Percentiles rank a stretch among this genome's conserved stretches.
Evolutionary conservation across 768 basidiomycete species (phyloP).

Genomic region (Termitomyces sp.): DNA sequence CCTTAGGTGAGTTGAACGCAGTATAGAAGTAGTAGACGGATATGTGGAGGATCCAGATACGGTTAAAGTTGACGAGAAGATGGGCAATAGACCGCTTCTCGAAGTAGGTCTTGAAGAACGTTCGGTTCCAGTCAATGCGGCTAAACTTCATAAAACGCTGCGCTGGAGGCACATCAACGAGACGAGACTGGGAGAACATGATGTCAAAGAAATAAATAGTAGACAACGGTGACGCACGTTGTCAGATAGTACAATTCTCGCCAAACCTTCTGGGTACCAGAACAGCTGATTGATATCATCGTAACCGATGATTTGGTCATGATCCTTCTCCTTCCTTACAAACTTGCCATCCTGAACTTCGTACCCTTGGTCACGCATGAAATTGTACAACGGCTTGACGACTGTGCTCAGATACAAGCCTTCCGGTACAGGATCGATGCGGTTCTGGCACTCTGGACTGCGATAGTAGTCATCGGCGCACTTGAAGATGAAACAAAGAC

Average conservation of each 20-base stretch:
- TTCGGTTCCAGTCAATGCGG: constrained; percentile 89
- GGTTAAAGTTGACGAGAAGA: constrained; percentile 98
- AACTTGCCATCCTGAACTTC: constrained; percentile 95
- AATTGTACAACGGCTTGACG: constrained; percentile 93
- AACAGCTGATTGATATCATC: constrained; percentile 99
- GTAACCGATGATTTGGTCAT: constrained; percentile 96
- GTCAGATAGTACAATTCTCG: constrained; percentile 86
- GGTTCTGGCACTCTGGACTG: constrained; percentile 95
- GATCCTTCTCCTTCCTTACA: constrained; percentile 90
- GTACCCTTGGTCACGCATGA: constrained; percentile 97
- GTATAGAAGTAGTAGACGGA: constrained; percentile 97
- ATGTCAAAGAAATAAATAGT: not conserved
- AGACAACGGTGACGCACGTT: constrained; percentile 53
- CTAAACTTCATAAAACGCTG: constrained; percentile 93
- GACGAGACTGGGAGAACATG: constrained; percentile 60
- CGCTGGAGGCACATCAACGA: constrained; percentile 87
- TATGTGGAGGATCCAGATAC: constrained; percentile 96
- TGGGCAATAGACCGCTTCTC: constrained; percentile 94
- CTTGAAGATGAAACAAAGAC: constrained; percentile 99
- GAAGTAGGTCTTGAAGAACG: constrained; percentile 99
- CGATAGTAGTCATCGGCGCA: constrained; percentile 99
- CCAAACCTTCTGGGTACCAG: constrained; percentile 99
- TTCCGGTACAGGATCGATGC: constrained; percentile 89
- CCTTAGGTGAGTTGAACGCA: constrained; percentile 91
- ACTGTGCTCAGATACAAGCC: constrained; percentile 90